Conservation (phyloP, 2,329 filamentous ascomycete species). For the Aspergillus tamarii region DNA sequence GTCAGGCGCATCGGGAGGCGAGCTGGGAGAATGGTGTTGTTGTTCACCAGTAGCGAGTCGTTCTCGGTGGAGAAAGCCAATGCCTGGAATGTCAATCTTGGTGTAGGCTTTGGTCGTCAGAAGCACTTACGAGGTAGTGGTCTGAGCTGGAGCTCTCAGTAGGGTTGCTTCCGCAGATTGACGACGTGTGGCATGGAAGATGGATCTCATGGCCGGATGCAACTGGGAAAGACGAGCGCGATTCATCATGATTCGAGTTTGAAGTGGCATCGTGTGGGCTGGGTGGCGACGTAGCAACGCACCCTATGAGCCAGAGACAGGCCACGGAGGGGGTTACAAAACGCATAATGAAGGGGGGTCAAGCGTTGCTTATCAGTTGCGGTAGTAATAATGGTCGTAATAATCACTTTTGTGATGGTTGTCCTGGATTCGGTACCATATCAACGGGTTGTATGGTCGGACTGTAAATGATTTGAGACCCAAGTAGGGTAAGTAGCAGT, state of each 20-base stretch:
- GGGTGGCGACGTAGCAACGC: not conserved
- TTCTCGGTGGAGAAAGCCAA: not conserved
- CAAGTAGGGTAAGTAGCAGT: not conserved
- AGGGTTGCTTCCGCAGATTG: not conserved
- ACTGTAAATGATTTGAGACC: too few species aligned
- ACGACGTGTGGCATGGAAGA: not conserved
- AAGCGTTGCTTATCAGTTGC: rapidly evolving
- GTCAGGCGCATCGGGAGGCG: not conserved
- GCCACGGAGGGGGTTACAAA: not conserved
- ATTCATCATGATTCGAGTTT: too few species aligned
- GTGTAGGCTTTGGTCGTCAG: not conserved
- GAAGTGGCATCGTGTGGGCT: too few species aligned
- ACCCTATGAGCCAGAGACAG: not conserved
- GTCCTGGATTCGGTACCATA: too few species aligned
- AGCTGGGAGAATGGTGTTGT: not conserved
- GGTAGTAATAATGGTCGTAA: not conserved
- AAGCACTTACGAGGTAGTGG: not conserved
- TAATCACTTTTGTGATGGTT: not conserved
- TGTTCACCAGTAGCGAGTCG: not conserved
- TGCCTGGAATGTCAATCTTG: not conserved
- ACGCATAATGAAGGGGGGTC: not conserved
- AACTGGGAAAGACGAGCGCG: not conserved
- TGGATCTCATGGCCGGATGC: not conserved
- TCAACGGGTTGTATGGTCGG: too few species aligned
- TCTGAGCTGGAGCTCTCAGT: not conserved